Conservation (phyloP, 208 protist genomes). For the Naegleria lovaniensis region DNA sequence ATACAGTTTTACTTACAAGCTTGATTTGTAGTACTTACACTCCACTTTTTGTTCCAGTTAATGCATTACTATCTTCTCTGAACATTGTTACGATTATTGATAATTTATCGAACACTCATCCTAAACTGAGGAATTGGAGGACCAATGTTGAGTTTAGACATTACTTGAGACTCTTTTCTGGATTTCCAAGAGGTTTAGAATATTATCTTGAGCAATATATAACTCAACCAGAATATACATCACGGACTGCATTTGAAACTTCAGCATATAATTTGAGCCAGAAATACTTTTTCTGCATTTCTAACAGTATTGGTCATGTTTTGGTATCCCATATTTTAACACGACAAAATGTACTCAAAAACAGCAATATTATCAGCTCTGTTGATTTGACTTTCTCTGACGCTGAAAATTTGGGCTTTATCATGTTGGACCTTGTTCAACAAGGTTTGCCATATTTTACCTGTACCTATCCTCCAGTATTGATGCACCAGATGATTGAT, state of each 20-base stretch:
- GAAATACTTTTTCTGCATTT: not conserved
- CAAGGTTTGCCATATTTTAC: too few relatives aligned
- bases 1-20: not conserved
- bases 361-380: not conserved
- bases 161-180: not conserved
- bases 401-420: not conserved
- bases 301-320: too few relatives aligned
- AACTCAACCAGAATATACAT: not conserved
- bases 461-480: too few relatives aligned
- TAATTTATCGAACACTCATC: not conserved
- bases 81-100: not conserved
- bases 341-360: not conserved
- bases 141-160: not conserved
- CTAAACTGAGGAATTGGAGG: not conserved
- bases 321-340: not conserved
- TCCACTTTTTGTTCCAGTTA: not conserved
- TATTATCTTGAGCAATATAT: not conserved
- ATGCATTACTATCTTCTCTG: not conserved
- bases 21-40: not conserved
- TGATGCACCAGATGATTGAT: too few relatives aligned
- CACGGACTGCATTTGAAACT: not conserved
- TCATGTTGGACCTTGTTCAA: not conserved
- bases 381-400: not conserved
- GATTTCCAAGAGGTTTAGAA: not conserved
- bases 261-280: not conserved